These are phyloP conservation scores for Epichloe amarillans DNA, from an alignment of 2,329 filamentous ascomycete genomes.

Conservation along the genomic window DNA sequence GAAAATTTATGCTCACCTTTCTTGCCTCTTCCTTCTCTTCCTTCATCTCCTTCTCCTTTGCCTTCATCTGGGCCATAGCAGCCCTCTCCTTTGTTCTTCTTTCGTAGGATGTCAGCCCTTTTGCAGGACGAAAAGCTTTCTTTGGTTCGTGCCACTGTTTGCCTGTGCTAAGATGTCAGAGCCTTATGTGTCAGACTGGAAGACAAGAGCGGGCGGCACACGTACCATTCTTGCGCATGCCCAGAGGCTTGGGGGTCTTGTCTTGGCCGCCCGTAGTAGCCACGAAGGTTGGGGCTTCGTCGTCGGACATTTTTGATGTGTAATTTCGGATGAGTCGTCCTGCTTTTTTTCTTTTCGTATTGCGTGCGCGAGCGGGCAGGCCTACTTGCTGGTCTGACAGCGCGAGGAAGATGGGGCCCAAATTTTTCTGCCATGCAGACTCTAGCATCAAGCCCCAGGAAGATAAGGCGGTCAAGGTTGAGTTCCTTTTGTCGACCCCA, in stretches of 20 bases:
- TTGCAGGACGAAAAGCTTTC: slow-evolving; percentile 70
- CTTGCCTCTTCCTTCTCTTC: slow-evolving; percentile 86
- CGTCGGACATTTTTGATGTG: slow-evolving; percentile 2
- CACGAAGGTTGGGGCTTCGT: neutral
- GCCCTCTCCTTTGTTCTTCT: slow-evolving; percentile 60
- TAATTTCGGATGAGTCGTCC: neutral
- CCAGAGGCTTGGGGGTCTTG: slow-evolving; percentile 31
- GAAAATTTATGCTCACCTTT: slow-evolving; percentile 42
- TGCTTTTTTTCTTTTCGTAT: neutral
- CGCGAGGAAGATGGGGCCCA: neutral
- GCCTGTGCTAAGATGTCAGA: slow-evolving; percentile 38
- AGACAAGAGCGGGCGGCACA: slow-evolving; percentile 9
- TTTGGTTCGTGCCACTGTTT: slow-evolving; percentile 88
- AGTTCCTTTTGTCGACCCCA: neutral
- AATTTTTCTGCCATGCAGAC: slow-evolving; percentile 2
- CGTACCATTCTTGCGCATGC: slow-evolving; percentile 75
- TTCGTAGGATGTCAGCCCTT: slow-evolving; percentile 66
- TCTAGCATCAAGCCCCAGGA: neutral
- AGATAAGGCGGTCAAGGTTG: slow-evolving; percentile 1
- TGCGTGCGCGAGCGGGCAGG: neutral
- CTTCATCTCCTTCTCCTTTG: slow-evolving; percentile 90
- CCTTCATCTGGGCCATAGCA: slow-evolving; percentile 65
- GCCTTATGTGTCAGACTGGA: neutral
- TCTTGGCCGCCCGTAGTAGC: slow-evolving; percentile 11
- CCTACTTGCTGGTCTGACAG: neutral